Conservation (phyloP, 768 basidiomycete species). For the Mycena polygramma region DNA sequence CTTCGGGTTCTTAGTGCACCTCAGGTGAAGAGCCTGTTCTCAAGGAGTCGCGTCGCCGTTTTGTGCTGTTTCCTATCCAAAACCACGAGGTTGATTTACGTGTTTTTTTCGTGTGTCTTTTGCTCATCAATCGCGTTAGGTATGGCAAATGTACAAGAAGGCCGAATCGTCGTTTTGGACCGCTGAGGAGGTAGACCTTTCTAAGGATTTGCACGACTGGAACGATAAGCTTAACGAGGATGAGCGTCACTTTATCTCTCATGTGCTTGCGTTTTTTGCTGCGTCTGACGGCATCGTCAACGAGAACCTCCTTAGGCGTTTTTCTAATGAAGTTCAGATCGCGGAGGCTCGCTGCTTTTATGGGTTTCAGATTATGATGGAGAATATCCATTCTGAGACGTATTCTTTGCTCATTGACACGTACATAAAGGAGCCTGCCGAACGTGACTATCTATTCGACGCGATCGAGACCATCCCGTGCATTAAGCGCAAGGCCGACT, state of each 20-base stretch:
- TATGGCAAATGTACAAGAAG: slow-evolving; percentile 97
- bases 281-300: slow-evolving; percentile 97
- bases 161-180: slow-evolving; percentile 97
- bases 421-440: slow-evolving; percentile 85
- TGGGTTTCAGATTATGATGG: slow-evolving; percentile 99
- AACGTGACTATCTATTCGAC: slow-evolving; percentile 89
- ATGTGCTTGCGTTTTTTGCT: slow-evolving; percentile 96
- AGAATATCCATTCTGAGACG: slow-evolving; percentile 96
- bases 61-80: slow-evolving; percentile 83
- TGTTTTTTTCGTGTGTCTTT: slow-evolving; percentile 79
- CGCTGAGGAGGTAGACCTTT: slow-evolving; percentile 92
- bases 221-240: slow-evolving; percentile 80
- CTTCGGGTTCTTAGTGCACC: slow-evolving; percentile 23
- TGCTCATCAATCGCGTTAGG: slow-evolving; percentile 61
- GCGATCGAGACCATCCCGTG: slow-evolving; percentile 96
- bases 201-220: slow-evolving; percentile 90
- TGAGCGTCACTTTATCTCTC: slow-evolving; percentile 91
- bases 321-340: slow-evolving; percentile 91
- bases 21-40: slow-evolving; percentile 73
- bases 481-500: slow-evolving; percentile 92
- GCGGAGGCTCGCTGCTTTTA: slow-evolving; percentile 97
- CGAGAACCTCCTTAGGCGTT: slow-evolving; percentile 94
- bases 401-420: slow-evolving; percentile 97
- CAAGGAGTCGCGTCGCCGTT: slow-evolving; percentile 71
- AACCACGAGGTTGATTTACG: slow-evolving; percentile 72